phyloP scores from a whole-genome alignment of 2,329 filamentous ascomycete genomes.

The Colletotrichum noveboracense region DNA sequence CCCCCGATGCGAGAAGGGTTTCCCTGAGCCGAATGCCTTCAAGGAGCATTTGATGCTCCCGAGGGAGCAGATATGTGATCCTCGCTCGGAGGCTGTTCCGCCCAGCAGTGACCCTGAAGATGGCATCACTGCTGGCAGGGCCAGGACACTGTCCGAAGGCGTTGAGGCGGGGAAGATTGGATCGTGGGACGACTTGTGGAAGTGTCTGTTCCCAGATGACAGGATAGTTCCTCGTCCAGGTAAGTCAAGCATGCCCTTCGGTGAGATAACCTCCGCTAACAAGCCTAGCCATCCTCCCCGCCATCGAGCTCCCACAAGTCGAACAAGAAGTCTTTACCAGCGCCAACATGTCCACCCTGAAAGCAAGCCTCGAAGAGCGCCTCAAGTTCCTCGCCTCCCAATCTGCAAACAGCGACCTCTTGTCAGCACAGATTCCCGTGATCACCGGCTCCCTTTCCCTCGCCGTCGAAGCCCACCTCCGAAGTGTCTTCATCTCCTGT shows the following conservation, averaged over 20 bases:
- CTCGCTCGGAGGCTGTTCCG: not conserved
- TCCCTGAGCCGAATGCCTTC: conserved; percentile 39
- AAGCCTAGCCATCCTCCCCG: not conserved
- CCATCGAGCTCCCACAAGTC: conserved; percentile 13
- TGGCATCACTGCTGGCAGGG: not conserved
- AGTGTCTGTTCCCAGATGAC: not conserved
- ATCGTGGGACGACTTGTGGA: conserved; percentile 14
- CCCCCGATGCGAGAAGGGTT: conserved; percentile 44
- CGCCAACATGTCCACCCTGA: conserved; percentile 12
- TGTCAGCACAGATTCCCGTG: conserved; percentile 12
- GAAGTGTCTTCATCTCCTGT: conserved; percentile 14
- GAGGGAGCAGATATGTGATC: conserved; percentile 45
- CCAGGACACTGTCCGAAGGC: not conserved
- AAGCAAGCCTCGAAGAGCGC: conserved; percentile 14
- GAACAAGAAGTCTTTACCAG: conserved; percentile 15
- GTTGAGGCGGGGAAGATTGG: not conserved
- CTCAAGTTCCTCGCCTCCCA: conserved; percentile 7
- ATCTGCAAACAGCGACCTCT: not conserved
- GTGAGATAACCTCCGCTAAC: not conserved
- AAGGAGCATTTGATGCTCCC: conserved; percentile 43
- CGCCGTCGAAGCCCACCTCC: conserved; percentile 11
- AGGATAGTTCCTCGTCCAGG: conserved; percentile 4
- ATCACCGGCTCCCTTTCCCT: conserved; percentile 10
- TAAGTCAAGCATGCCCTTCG: not conserved
- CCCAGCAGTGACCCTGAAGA: not conserved